Evolutionary conservation across 768 basidiomycete species (phyloP).

Genomic region (Hortiboletus campestris): DNA sequence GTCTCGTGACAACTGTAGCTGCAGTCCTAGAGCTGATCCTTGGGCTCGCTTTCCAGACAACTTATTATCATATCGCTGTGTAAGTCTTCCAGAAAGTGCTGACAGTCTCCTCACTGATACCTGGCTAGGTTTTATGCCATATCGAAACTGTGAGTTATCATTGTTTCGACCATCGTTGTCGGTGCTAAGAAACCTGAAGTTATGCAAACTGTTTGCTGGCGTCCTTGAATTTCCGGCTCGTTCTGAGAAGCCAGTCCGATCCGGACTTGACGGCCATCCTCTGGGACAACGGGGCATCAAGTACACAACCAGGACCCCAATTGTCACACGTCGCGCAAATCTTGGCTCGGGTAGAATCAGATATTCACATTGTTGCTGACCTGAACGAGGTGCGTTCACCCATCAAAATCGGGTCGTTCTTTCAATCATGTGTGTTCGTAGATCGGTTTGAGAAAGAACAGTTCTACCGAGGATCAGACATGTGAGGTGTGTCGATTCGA

Average conservation of each 20-base stretch:
- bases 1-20: slow-evolving; percentile 20
- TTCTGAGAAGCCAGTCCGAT: slow-evolving; percentile 6
- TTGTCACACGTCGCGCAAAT: not conserved
- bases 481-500: not conserved
- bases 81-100: slow-evolving; percentile 1
- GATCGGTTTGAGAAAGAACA: not conserved
- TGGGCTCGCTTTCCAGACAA: not conserved
- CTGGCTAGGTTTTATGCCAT: slow-evolving; percentile 7
- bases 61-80: slow-evolving; percentile 17
- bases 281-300: not conserved
- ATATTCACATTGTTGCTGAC: not conserved
- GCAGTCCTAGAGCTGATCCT: slow-evolving; percentile 19
- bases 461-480: not conserved
- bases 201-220: slow-evolving; percentile 21
- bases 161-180: not conserved
- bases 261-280: not conserved
- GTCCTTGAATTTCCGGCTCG: slow-evolving; percentile 13
- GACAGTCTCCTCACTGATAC: not conserved
- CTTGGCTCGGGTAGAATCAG: not conserved
- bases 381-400: not conserved
- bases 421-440: not conserved
- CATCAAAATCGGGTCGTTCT: not conserved
- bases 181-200: not conserved
- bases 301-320: not conserved
- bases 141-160: slow-evolving; percentile 14